These are phyloP conservation scores for Fusarium sp. DNA, from an alignment of 2,329 filamentous ascomycete species.

Conservation along the genomic window DNA sequence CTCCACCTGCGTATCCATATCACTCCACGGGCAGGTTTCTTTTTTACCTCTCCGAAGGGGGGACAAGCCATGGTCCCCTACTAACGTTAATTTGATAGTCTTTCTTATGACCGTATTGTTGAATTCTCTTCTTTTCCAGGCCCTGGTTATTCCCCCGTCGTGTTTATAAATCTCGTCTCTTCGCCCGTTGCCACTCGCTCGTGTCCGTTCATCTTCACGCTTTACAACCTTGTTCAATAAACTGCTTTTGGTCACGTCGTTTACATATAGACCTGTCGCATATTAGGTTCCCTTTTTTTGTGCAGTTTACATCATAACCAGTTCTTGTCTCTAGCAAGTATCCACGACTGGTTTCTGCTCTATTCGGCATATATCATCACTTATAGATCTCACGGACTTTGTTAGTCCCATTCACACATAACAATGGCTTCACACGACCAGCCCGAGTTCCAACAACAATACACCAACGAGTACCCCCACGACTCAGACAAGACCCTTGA, in stretches of 20 bases:
- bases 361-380: background rate
- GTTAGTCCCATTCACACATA: conserved; percentile 6
- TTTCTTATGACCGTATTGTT: conserved; percentile 13
- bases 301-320: conserved; percentile 4
- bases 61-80: background rate
- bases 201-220: conserved; percentile 8
- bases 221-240: background rate
- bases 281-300: background rate
- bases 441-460: conserved; percentile 15
- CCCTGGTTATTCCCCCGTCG: background rate
- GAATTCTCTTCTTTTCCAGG: conserved; percentile 17
- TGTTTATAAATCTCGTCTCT: conserved; percentile 46
- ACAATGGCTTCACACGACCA: conserved; percentile 41
- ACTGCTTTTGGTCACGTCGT: background rate
- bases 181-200: conserved; percentile 28
- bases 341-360: background rate
- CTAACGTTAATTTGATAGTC: conserved; percentile 22
- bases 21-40: conserved; percentile 22
- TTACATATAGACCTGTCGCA: conserved; percentile 11
- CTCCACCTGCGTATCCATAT: conserved; percentile 41
- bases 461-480: conserved; percentile 36
- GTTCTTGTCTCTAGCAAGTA: no score
- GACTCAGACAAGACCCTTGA: conserved; percentile 49
- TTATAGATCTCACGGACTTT: conserved; percentile 9
- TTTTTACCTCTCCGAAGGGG: background rate